phyloP scores from a whole-genome alignment of 371 early-diverging fungal species.

The Lichtheimia corymbifera region DNA sequence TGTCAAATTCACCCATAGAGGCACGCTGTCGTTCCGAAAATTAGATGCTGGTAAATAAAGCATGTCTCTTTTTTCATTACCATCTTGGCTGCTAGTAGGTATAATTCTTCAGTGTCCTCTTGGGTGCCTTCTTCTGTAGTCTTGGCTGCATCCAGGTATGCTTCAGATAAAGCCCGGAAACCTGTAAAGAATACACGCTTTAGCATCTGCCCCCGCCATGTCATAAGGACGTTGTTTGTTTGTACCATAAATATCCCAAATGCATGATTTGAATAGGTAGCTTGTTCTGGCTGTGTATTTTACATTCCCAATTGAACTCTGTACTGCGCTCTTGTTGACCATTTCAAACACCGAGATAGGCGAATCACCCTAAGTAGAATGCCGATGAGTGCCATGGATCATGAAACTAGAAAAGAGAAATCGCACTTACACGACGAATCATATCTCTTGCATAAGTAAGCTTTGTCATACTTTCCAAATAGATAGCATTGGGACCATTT shows the following conservation, averaged over 20 bases:
- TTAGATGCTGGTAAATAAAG: too few species aligned
- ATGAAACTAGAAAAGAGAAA: neutral
- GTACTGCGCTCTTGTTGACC: slow-evolving; percentile 16
- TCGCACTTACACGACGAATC: slow-evolving; percentile 13
- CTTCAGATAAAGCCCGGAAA: slow-evolving; percentile 15
- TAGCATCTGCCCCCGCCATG: neutral
- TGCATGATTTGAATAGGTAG: slow-evolving; percentile 18
- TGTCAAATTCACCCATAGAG: slow-evolving; percentile 23
- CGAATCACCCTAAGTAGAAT: slow-evolving; percentile 17
- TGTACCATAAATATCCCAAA: slow-evolving; percentile 32
- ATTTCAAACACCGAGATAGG: slow-evolving; percentile 21
- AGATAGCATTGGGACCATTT: slow-evolving; percentile 11
- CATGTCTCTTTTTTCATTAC: slow-evolving; percentile 15
- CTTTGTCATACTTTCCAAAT: slow-evolving; percentile 16
- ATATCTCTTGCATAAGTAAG: slow-evolving; percentile 19
- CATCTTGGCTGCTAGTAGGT: slow-evolving; percentile 25
- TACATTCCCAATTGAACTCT: slow-evolving; percentile 22
- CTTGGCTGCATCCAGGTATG: slow-evolving; percentile 25
- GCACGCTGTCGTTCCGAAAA: slow-evolving; percentile 15
- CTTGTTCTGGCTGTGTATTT: slow-evolving; percentile 22
- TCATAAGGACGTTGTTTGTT: neutral
- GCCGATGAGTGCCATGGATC: neutral
- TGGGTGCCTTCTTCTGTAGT: slow-evolving; percentile 12
- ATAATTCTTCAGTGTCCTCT: slow-evolving; percentile 32
- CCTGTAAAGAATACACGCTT: slow-evolving; percentile 10